These are phyloP conservation scores for Geotrichum citri-aurantii DNA, from an alignment of 1,139 yeast genomes.

Conservation along the genomic window DNA sequence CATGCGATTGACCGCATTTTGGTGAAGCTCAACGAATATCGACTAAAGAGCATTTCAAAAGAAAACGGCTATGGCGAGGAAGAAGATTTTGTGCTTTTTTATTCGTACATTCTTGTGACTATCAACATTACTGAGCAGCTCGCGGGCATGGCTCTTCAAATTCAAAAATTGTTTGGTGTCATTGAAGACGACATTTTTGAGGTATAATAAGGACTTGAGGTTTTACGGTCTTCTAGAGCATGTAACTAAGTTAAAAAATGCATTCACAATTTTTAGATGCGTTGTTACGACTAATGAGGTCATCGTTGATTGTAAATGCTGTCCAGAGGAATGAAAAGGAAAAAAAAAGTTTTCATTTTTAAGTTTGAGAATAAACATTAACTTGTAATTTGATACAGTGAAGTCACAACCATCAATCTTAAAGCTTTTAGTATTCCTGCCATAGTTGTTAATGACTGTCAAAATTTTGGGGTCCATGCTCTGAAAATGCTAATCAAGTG, in stretches of 20 bases:
- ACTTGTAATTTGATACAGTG: too few relatives aligned
- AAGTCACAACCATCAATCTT: too few relatives aligned
- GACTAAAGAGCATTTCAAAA: conserved; percentile 19
- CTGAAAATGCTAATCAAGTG: too few relatives aligned
- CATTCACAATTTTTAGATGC: neutral
- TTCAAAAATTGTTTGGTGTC: conserved; percentile 58
- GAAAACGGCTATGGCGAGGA: conserved; percentile 29
- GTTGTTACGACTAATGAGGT: neutral
- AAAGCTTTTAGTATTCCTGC: too few relatives aligned
- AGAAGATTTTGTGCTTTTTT: conserved; percentile 70
- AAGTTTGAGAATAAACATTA: too few relatives aligned
- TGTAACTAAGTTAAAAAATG: neutral
- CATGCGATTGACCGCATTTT: conserved; percentile 69
- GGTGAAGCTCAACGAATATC: conserved; percentile 44
- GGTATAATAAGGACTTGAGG: conserved; percentile 14
- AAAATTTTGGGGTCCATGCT: too few relatives aligned
- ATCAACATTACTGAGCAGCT: conserved; percentile 61
- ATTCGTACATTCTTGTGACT: conserved; percentile 69
- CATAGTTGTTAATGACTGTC: too few relatives aligned
- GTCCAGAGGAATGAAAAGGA: too few relatives aligned
- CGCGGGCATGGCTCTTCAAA: conserved; percentile 48
- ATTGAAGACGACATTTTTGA: conserved; percentile 50
- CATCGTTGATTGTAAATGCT: too few relatives aligned
- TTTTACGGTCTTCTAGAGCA: neutral
- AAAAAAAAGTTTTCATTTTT: too few relatives aligned